Base-by-base conservation (phyloP, 148 eudicot species). In the Salicornia ramosissima region DNA sequence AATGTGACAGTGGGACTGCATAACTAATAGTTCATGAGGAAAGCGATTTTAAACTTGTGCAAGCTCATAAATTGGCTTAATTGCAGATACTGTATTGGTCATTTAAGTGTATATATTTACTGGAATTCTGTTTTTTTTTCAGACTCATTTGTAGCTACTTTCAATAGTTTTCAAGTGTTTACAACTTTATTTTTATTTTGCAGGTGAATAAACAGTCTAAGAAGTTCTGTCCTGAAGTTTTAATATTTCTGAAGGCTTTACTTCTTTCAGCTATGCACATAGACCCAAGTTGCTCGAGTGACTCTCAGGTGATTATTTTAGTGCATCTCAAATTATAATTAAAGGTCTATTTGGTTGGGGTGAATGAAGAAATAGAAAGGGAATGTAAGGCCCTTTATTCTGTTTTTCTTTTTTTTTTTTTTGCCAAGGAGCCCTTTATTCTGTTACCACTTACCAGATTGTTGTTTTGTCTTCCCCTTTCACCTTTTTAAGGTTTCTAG, bases 181-280 rank as follows among this genome's bases (percentile, higher is more conserved):
- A 70, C 52, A 25, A 24, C 2, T 22, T 45, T 42, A 15, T 2
- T 58, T 68, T 30, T n/a, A n/a, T 25, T 31, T 21, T 75, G 65
- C 73, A 92, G 97, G 86, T 85, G 72, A 73, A 75, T 33, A 90
- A 85, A 69, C 92, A 89, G 75, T 87, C 96, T 33, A 80, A 65
- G 50, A 90, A 88, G 81, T 94, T 86, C 53, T 94, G 91, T 63
- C 91, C 99, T 8, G 99, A 94, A 83, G 93, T 93, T 43, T 67
- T 90, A 34, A 73, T 77, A 11, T 94, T 90, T 74, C 74, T 94
- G 28, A 83, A 83, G 66, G 75, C 88, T 47, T 65, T 94, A 80
- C 86, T 90, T 24, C 69, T 78, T 65, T 74, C 97, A 55, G 89
- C 95, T 63, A 50, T 87, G 26, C 71, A 82, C 61, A 77, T 78